Evolutionary conservation across 2,329 filamentous ascomycete genomes (phyloP), one percentile per base, ranked within the genome.

Genomic region (Alternaria infectoria): DNA sequence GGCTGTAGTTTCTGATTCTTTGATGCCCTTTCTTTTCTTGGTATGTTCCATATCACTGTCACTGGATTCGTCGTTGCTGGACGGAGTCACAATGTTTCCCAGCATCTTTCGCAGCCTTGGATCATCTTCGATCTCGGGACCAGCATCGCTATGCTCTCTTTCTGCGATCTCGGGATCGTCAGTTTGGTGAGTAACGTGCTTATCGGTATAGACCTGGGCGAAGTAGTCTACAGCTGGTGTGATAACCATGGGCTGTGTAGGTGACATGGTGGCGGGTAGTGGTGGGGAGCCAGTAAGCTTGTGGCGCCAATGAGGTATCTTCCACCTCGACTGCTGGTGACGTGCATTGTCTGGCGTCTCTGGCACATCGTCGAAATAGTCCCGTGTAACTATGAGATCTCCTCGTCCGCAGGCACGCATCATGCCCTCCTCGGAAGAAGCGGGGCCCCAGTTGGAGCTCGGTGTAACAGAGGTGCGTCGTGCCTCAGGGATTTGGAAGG

Each of bases 21-120:
- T 23, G 45, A 68, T 64, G n/a, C 63, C 47, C 30, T 58, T 57
- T 9, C 61, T 59, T 40, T 68, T 68, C 50, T 47, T 58, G 7
- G 8, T 51, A n/a, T 52, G 50, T 26, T 56, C 46, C 45, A 64
- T 54, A 11, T 66, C 57, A 47, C 58, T 62, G 5, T 64, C 63
- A 7, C 54, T 57, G 5, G 57, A 63, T 17, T 52, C 52, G 15
- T 59, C 45, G 13, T 54, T 40, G 9, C 46, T 17, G 5, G 26
- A 23, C 17, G 26, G 44, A 23, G 54, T 32, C 23, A 52, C 32
- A 4, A 59, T 45, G 12, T 23, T 58, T 10, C 51, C 44, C 8
- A 58, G n/a, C 19, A 66, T 61, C n/a, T 56, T 51, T 26, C 55
- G 61, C 12, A 64, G 43, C 17, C 51, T 47, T 19, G 61, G 46